Percentiles rank a stretch among this genome's conserved stretches.
phyloP scores from a whole-genome alignment of 441 rosid species.

The Croton setiger region DNA sequence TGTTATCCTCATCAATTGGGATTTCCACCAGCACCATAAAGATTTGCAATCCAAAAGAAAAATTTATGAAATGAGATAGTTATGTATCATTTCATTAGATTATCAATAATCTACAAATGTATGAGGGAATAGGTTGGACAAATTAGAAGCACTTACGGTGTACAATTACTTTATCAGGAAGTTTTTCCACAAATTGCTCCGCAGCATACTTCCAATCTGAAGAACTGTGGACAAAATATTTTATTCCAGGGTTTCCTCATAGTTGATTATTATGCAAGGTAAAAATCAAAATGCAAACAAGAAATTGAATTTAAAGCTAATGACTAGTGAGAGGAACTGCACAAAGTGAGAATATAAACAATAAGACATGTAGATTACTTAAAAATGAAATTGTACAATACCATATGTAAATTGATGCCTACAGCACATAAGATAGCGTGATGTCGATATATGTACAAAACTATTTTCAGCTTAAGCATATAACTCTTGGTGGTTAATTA shows the following conservation, averaged over 20 bases:
- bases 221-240: slow-evolving; percentile 40
- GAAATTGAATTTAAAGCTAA: slow-evolving; percentile 4
- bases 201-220: slow-evolving; percentile 94
- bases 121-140: slow-evolving; percentile 1
- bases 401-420: neutral
- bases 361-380: neutral
- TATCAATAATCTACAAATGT: neutral
- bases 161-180: slow-evolving; percentile 78
- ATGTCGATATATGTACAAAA: neutral
- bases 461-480: neutral
- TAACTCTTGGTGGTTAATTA: neutral
- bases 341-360: neutral
- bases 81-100: neutral
- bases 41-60: neutral
- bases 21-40: neutral
- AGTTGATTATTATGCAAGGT: slow-evolving; percentile 6
- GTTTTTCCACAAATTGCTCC: slow-evolving; percentile 75
- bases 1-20: neutral
- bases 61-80: neutral
- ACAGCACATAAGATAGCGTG: neutral
- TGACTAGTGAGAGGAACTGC: neutral
- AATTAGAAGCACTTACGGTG: slow-evolving; percentile 58
- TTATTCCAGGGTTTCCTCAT: neutral
- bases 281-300: neutral
- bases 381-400: neutral